Evolutionary conservation across 2,329 filamentous ascomycete species (phyloP).

Genomic region (Fusarium torulosum): DNA sequence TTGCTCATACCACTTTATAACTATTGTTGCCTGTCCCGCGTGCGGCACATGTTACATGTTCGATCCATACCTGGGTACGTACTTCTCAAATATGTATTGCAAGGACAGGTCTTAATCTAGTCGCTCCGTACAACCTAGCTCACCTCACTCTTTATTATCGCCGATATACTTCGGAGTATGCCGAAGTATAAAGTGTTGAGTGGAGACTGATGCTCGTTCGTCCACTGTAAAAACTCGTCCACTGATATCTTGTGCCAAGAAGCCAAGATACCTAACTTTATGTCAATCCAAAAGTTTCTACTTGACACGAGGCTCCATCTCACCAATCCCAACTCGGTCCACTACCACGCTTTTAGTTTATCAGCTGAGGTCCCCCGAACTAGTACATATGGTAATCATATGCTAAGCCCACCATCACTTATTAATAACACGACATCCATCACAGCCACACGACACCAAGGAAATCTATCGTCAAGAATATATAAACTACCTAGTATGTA

Average conservation of each 20-base stretch:
- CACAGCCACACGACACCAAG: neutral
- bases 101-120: neutral
- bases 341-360: neutral
- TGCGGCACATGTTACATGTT: constrained; percentile 20
- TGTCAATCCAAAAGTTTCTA: constrained; percentile 26
- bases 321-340: constrained; percentile 16
- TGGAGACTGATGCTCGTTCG: constrained; percentile 12
- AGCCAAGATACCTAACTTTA: constrained; percentile 25
- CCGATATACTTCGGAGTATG: constrained; percentile 29
- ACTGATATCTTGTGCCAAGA: constrained; percentile 31
- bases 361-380: neutral
- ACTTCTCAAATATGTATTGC: constrained; percentile 10
- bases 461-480: constrained; percentile 11
- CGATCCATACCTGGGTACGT: neutral
- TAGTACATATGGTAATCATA: neutral
- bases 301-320: constrained; percentile 22
- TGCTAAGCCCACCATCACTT: neutral
- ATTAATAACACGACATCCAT: neutral
- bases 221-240: constrained; percentile 14
- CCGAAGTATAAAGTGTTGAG: constrained; percentile 14
- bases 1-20: constrained; percentile 20
- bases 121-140: constrained; percentile 16
- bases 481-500: constrained; percentile 37
- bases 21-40: constrained; percentile 19
- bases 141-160: constrained; percentile 1